Evolutionary conservation across 257 asterid species (phyloP).

Genomic region (Salvia miltiorrhiza): DNA sequence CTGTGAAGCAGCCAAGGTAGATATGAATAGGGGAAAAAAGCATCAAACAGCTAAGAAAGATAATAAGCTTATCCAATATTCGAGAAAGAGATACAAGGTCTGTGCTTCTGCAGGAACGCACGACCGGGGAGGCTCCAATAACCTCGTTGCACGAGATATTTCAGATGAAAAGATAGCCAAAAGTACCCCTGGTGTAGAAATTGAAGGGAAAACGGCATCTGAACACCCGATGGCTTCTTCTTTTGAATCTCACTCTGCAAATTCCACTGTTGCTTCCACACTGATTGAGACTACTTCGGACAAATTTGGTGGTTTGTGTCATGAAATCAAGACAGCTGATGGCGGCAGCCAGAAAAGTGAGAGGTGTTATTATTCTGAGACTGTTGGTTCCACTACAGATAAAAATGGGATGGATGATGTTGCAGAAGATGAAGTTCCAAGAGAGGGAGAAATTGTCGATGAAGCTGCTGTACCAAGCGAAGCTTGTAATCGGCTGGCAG

Average conservation of each 20-base stretch:
- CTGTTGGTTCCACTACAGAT: conserved; percentile 25
- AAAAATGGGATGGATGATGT: conserved; percentile 19
- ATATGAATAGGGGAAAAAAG: conserved; percentile 26
- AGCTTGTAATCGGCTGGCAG: conserved; percentile 16
- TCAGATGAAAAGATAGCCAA: background rate
- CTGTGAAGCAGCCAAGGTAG: conserved; percentile 23
- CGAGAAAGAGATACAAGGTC: conserved; percentile 62
- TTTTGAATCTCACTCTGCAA: conserved; percentile 21
- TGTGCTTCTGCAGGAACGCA: conserved; percentile 23
- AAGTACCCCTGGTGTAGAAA: conserved; percentile 24
- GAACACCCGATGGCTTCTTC: conserved; percentile 19
- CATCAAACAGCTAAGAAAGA: conserved; percentile 31
- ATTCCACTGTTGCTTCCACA: conserved; percentile 26
- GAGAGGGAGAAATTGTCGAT: conserved; percentile 25
- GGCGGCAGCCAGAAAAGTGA: conserved; percentile 25
- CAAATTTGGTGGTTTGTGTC: conserved; percentile 21
- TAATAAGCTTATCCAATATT: conserved; percentile 54
- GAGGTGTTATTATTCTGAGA: conserved; percentile 22
- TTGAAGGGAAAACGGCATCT: conserved; percentile 21
- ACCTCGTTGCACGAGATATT: conserved; percentile 16
- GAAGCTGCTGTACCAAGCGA: conserved; percentile 21
- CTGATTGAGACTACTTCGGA: conserved; percentile 23
- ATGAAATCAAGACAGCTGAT: conserved; percentile 22
- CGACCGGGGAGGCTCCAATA: conserved; percentile 23
- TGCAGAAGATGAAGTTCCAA: conserved; percentile 24